These are phyloP conservation scores for Pontederia crassipes DNA, from an alignment of 176 grass and related monocot genomes.

Conservation along the genomic window DNA sequence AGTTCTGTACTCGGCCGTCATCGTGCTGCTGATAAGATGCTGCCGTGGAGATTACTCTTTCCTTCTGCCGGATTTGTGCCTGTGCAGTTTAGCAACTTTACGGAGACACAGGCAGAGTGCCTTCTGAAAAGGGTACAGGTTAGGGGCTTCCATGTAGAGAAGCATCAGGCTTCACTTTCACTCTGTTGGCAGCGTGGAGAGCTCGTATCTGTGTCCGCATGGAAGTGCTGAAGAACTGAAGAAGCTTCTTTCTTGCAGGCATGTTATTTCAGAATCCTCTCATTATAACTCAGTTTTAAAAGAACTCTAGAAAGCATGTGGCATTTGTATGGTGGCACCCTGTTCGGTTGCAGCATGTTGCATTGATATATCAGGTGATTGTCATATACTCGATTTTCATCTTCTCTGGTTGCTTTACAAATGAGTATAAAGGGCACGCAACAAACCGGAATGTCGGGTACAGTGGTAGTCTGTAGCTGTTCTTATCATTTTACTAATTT, in stretches of 20 bases:
- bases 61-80: conserved; percentile 45
- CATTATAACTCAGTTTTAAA: too few species aligned
- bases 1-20: conserved; percentile 42
- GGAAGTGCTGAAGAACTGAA: conserved; percentile 69
- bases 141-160: conserved; percentile 83
- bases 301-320: too few species aligned
- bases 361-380: too few species aligned
- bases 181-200: conserved; percentile 62
- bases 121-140: background rate
- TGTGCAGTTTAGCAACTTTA: conserved; percentile 43
- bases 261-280: background rate
- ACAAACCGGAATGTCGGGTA: too few species aligned
- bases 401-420: too few species aligned
- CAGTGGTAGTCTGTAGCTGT: too few species aligned
- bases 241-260: conserved; percentile 2
- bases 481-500: too few species aligned
- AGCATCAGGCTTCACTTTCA: conserved; percentile 39
- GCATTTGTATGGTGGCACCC: too few species aligned
- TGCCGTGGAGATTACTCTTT: conserved; percentile 56
- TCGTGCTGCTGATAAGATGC: conserved; percentile 27
- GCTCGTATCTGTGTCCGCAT: conserved; percentile 66
- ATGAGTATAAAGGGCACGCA: too few species aligned
- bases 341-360: too few species aligned
- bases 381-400: too few species aligned
- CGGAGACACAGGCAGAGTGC: conserved; percentile 26